These are phyloP conservation scores for Magnusiomyces paraingens DNA, from an alignment of 1,139 yeast genomes.

Conservation along the genomic window DNA sequence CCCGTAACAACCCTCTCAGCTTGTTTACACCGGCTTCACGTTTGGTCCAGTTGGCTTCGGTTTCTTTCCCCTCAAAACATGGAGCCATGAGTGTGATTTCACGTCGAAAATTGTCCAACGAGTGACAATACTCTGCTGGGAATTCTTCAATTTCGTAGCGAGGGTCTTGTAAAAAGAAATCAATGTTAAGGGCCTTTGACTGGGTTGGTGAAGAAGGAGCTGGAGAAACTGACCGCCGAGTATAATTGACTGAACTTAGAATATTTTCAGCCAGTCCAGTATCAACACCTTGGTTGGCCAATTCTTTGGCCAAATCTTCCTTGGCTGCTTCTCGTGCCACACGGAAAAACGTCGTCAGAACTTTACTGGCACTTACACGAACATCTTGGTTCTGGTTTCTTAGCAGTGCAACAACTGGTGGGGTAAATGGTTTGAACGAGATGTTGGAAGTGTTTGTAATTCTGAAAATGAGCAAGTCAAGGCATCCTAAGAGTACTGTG, in stretches of 20 bases:
- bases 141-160: constrained; percentile 31
- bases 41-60: constrained; percentile 77
- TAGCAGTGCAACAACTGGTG: constrained; percentile 37
- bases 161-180: constrained; percentile 24
- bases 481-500: constrained; percentile 41
- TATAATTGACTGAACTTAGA: constrained; percentile 12
- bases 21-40: constrained; percentile 60
- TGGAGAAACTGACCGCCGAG: constrained; percentile 1
- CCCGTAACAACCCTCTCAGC: constrained; percentile 56
- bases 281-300: constrained; percentile 33
- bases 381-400: constrained; percentile 24
- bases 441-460: constrained; percentile 27
- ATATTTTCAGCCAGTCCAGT: constrained; percentile 10
- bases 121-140: constrained; percentile 25
- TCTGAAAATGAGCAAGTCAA: constrained; percentile 34
- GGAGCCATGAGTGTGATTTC: constrained; percentile 36
- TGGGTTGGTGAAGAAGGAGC: constrained; percentile 1
- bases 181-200: constrained; percentile 17
- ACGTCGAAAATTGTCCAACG: constrained; percentile 34
- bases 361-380: constrained; percentile 19
- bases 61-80: constrained; percentile 69
- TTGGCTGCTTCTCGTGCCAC: constrained; percentile 39
- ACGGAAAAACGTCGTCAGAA: constrained; percentile 40
- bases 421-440: constrained; percentile 40
- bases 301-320: constrained; percentile 45